Percentiles rank a stretch among this genome's conserved stretches.
Conservation (phyloP, 805 yeast species). For the Cyberlindnera xylosilytica region DNA sequence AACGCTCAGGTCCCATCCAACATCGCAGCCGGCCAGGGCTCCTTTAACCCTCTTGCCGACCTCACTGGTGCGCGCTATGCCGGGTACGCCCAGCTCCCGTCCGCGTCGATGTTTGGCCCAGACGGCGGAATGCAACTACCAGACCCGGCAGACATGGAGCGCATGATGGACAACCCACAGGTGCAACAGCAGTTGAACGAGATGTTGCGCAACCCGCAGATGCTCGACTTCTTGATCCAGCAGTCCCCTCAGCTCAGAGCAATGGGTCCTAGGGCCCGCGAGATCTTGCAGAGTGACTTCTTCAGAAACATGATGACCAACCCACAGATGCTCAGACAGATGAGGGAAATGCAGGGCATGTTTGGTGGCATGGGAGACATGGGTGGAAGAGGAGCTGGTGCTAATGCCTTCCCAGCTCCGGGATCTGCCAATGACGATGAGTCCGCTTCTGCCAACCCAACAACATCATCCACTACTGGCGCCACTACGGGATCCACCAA, state of each 20-base stretch:
- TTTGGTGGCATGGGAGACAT: slow-evolving; percentile 32
- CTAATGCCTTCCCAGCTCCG: slow-evolving; percentile 45
- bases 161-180: slow-evolving; percentile 77
- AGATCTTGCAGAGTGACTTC: slow-evolving; percentile 78
- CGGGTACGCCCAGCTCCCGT: slow-evolving; percentile 85
- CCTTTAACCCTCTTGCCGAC: slow-evolving; percentile 88
- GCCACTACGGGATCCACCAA: slow-evolving; percentile 21
- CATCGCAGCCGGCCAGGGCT: slow-evolving; percentile 82
- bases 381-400: slow-evolving; percentile 32
- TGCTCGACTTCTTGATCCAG: slow-evolving; percentile 77
- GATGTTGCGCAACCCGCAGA: slow-evolving; percentile 82
- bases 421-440: slow-evolving; percentile 30
- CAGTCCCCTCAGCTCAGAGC: slow-evolving; percentile 81
- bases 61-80: slow-evolving; percentile 95
- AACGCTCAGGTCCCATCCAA: slow-evolving; percentile 58
- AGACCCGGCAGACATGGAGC: slow-evolving; percentile 68
- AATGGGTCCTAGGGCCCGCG: slow-evolving; percentile 87
- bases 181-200: slow-evolving; percentile 80
- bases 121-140: slow-evolving; percentile 83
- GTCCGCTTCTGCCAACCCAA: slow-evolving; percentile 29
- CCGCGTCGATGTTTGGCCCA: slow-evolving; percentile 86
- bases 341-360: slow-evolving; percentile 70
- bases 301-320: slow-evolving; percentile 77
- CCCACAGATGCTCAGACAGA: slow-evolving; percentile 80
- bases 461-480: slow-evolving; percentile 13